phyloP scores from a whole-genome alignment of 495 filamentous ascomycete species.

The Aeminium ludgeri region DNA sequence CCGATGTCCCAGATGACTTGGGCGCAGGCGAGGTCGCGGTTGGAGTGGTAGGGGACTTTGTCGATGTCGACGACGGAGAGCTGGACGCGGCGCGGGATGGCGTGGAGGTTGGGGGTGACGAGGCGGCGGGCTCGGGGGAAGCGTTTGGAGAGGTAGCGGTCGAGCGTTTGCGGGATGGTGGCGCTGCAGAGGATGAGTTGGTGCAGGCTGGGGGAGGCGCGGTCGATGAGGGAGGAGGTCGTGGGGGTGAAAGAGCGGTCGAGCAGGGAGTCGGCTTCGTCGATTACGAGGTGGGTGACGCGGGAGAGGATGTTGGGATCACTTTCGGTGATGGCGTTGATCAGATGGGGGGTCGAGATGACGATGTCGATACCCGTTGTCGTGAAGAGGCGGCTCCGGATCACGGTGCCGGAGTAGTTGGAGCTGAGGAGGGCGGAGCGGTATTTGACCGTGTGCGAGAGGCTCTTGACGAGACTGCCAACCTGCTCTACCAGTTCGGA shows the following conservation, averaged over 20 bases:
- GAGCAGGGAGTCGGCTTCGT: constrained; percentile 90
- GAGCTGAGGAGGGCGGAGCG: constrained; percentile 67
- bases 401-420: constrained; percentile 54
- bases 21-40: constrained; percentile 79
- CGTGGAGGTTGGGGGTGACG: constrained; percentile 86
- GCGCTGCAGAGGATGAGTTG: constrained; percentile 93
- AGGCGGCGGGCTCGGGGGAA: constrained; percentile 73
- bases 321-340: constrained; percentile 64
- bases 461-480: constrained; percentile 52
- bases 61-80: constrained; percentile 84
- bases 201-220: constrained; percentile 54
- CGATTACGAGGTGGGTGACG: constrained; percentile 71
- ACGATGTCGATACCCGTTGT: constrained; percentile 71
- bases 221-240: constrained; percentile 65
- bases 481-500: constrained; percentile 88
- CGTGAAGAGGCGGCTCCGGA: constrained; percentile 69
- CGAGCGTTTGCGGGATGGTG: constrained; percentile 79
- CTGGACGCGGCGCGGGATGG: constrained; percentile 86
- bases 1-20: constrained; percentile 89
- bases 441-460: constrained; percentile 72
- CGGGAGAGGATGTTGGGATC: constrained; percentile 80
- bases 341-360: constrained; percentile 73
- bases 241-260: constrained; percentile 78
- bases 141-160: constrained; percentile 57
- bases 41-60: constrained; percentile 75